Evolutionary conservation across 192 early-diverging fungal genomes (phyloP), one percentile per base, ranked within the genome.

Genomic region (Phlyctochytrium arcticum): DNA sequence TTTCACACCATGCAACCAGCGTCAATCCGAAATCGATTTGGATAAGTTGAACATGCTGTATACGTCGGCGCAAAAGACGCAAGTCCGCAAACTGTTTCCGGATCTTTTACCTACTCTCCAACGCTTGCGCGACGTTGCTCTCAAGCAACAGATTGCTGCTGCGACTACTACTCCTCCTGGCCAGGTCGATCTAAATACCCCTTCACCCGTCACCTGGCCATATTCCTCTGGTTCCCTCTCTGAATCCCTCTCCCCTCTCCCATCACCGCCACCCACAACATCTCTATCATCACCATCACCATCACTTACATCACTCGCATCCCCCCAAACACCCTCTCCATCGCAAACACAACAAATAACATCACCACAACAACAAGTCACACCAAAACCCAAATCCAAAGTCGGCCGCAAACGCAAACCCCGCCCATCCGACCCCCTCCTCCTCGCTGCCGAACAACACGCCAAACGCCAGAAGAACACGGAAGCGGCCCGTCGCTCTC

Each of bases 401-500:
- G n/a, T 29, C 19, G 75, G 75, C 60, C 66, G 75, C 55, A 76
- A 76, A 55, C 70, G 67, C 32, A 76, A 76, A 48, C 70, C 67
- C n/a, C 70, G 75, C 26, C 65, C 75, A 21, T 74, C 63, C 19
- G 71, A 72, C 61, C 61, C 75, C 3, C 33, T 39, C 2, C 53
- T 42, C 44, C 33, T 76, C 56, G 31, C 67, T 3, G 27, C 51
- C 4, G 72, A 75, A 55, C 48, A 68, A 15, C 67, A 62, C 55
- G 54, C 55, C 29, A 77, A 77, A 54, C 75, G 75, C 42, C 61
- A 69, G 39, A 69, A 72, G 12, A 77, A 97, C 80, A 97, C 95
- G 1, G 93, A 95, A 69, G 92, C 93, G 7, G 95, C 95, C 1
- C 91, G 95, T 50, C 86, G 95, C 48, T 93, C 91, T 31, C 87